Percentiles rank a stretch among this genome's conserved stretches.
Conservation (phyloP, 2,329 filamentous ascomycete genomes). For the Fusarium veterinarium region DNA sequence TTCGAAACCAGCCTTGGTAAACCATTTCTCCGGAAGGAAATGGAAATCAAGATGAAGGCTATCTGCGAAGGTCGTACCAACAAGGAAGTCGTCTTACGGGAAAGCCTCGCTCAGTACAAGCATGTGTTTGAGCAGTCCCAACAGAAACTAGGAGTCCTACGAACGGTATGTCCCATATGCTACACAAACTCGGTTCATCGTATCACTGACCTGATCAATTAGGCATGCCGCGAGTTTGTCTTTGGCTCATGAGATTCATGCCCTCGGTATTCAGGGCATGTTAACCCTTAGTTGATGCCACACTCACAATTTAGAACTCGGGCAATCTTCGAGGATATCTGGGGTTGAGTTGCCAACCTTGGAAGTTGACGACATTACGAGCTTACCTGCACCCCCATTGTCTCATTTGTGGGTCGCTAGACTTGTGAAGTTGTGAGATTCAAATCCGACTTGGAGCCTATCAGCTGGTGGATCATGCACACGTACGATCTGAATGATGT, state of each 20-base stretch:
- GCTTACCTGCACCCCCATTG: conserved; percentile 28
- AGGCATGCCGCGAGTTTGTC: conserved; percentile 55
- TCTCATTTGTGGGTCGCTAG: conserved; percentile 31
- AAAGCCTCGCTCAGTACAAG: conserved; percentile 88
- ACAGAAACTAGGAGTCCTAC: conserved; percentile 76
- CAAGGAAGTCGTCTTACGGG: conserved; percentile 78
- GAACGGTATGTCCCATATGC: conserved; percentile 61
- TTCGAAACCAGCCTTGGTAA: conserved; percentile 94
- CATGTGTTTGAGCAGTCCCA: conserved; percentile 86
- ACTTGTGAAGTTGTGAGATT: conserved; percentile 21
- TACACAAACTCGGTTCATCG: not conserved
- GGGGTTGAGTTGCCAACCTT: conserved; percentile 29
- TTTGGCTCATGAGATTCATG: conserved; percentile 34
- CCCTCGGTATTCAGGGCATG: conserved; percentile 37
- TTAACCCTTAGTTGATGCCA: conserved; percentile 43
- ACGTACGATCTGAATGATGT: conserved; percentile 42
- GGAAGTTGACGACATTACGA: conserved; percentile 33
- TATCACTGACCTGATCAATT: conserved; percentile 32
- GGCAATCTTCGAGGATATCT: conserved; percentile 15
- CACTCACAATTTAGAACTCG: conserved; percentile 31
- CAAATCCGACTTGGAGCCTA: conserved; percentile 32
- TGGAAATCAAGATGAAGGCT: conserved; percentile 96
- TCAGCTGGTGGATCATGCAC: conserved; percentile 40
- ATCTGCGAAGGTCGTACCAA: conserved; percentile 90
- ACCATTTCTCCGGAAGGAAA: conserved; percentile 95